These are phyloP conservation scores for Primulina eburnea DNA, from an alignment of 257 asterid species.

Conservation along the genomic window DNA sequence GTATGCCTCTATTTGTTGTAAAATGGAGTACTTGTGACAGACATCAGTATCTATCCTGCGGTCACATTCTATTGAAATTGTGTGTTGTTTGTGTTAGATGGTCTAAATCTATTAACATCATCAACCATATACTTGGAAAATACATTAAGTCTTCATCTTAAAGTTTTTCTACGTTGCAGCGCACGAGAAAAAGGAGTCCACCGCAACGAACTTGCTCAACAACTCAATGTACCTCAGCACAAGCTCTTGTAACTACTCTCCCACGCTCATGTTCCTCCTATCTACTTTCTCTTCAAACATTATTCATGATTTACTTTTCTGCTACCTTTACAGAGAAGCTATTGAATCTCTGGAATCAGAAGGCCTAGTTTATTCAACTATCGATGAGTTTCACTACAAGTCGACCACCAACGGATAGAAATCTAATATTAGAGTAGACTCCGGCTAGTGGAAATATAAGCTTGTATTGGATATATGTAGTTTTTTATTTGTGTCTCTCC, in stretches of 20 bases:
- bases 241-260: constrained; percentile 47
- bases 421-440: background rate
- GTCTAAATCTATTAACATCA: too few relatives aligned
- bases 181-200: constrained; percentile 56
- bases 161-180: constrained; percentile 39
- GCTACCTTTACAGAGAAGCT: constrained; percentile 51
- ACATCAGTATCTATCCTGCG: too few relatives aligned
- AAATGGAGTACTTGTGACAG: too few relatives aligned
- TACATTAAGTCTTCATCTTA: constrained; percentile 4
- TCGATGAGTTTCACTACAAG: constrained; percentile 74
- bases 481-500: too few relatives aligned
- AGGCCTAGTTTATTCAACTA: constrained; percentile 66
- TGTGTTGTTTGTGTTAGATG: too few relatives aligned
- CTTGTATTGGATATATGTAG: too few relatives aligned
- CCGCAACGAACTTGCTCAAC: constrained; percentile 49
- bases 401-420: constrained; percentile 62
- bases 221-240: constrained; percentile 48
- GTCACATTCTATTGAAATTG: too few relatives aligned
- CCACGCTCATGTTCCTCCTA: constrained; percentile 14
- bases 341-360: constrained; percentile 59
- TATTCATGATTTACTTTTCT: constrained; percentile 20
- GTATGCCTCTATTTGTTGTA: too few relatives aligned
- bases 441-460: too few relatives aligned
- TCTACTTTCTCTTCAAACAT: constrained; percentile 1
- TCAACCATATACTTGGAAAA: background rate